Percentiles rank a stretch among this genome's conserved stretches.
These are phyloP conservation scores for Graphium sp. DNA, from an alignment of 2,329 filamentous ascomycete species.

Conservation along the genomic window DNA sequence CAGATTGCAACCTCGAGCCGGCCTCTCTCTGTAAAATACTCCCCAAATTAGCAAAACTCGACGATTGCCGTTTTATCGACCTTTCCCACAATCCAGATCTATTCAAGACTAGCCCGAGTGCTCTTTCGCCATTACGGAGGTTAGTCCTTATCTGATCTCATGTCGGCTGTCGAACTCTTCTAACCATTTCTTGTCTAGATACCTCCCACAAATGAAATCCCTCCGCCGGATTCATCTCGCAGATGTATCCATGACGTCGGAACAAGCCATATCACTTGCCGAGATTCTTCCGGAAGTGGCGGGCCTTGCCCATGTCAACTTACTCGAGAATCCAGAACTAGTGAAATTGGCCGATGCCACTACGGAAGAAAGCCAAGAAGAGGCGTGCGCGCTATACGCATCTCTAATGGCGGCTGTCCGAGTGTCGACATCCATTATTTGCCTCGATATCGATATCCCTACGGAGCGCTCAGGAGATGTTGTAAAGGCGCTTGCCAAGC, in stretches of 20 bases:
- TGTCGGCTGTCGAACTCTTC: constrained; percentile 1
- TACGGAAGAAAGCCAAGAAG: constrained; percentile 70
- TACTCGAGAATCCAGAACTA: constrained; percentile 67
- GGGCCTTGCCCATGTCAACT: constrained; percentile 68
- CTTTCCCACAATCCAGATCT: constrained; percentile 77
- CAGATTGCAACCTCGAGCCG: constrained; percentile 67
- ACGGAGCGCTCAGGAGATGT: constrained; percentile 69
- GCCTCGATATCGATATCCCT: constrained; percentile 83
- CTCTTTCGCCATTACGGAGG: constrained; percentile 58
- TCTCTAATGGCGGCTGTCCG: constrained; percentile 78
- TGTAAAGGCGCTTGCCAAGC: constrained; percentile 80
- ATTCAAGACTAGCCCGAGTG: constrained; percentile 58
- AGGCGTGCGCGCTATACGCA: constrained; percentile 85
- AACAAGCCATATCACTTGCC: constrained; percentile 79
- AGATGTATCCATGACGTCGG: constrained; percentile 68
- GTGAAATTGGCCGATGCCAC: constrained; percentile 55
- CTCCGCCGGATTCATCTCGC: constrained; percentile 76
- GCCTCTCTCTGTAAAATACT: constrained; percentile 58
- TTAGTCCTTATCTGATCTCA: constrained; percentile 21
- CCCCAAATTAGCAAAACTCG: constrained; percentile 52
- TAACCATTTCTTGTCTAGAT: constrained; percentile 20
- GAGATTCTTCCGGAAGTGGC: constrained; percentile 78
- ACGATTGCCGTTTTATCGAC: constrained; percentile 74
- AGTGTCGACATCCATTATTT: constrained; percentile 68
- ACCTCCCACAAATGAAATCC: constrained; percentile 60